Evolutionary conservation across 306 rosid species (phyloP), one percentile per base, ranked within the genome.

Genomic region (Quercus gilva): DNA sequence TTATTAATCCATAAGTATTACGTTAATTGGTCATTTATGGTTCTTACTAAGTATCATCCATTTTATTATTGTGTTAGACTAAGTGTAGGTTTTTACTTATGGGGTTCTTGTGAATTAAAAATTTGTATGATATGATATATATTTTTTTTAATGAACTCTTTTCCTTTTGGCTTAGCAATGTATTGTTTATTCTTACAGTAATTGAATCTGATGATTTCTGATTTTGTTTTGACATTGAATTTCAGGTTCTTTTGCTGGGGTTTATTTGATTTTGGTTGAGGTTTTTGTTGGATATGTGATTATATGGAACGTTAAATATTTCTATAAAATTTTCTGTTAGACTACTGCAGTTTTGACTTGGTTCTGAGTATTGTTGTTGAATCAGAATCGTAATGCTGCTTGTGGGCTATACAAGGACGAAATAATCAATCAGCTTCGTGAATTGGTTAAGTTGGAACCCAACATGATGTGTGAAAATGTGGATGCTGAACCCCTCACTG

Each of bases 401-500:
- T 92, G 97, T 81, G 98, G 98, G 23, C 79, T 20, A 58, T 88
- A 89, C 87, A 90, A 70, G 86, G 97, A 92, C 74, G 96, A 94
- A 80, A 86, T 90, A 79, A 85, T 90, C 26, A n/a, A 64, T 76
- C 98, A 94, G 88, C 98, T 94, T 80, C 91, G 95, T 4, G 75
- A 81, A 65, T 84, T 92, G 53, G 89, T 86, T 21, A 90, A 84
- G 84, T 83, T 68, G n/a, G 98, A 90, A 81, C 91, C 90, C 41
- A 35, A 77, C 57, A 76, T 76, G 69, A 74, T 57, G 61, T 19
- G 4, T 7, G 85, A 74, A 31, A 65, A 79, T 78, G 64, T 20
- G 20, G 80, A 63, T 53, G 70, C 73, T 61, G 81, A 76, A 31
- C 60, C 78, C 60, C 41, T 20, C 51, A 55, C 35, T 52, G 25